Evolutionary conservation across 2,329 filamentous ascomycete species (phyloP).

Genomic region (Botrytis pseudocinerea): DNA sequence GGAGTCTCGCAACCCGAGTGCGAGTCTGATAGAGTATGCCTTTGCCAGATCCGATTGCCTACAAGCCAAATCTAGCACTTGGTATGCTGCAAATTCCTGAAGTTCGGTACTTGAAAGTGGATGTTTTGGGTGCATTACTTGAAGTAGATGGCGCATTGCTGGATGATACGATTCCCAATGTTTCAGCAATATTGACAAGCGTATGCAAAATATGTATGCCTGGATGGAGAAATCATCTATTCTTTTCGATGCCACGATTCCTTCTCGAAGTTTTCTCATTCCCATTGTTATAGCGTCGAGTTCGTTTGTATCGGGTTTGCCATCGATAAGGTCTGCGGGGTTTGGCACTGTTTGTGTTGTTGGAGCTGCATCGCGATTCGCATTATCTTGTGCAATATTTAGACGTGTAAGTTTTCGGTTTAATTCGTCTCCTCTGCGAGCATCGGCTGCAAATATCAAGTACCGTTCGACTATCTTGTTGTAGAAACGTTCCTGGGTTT

Average conservation of each 20-base stretch:
- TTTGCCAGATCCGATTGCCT: slow-evolving; percentile 72
- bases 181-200: slow-evolving; percentile 75
- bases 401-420: slow-evolving; percentile 70
- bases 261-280: slow-evolving; percentile 89
- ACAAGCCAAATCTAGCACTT: slow-evolving; percentile 86
- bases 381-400: slow-evolving; percentile 34
- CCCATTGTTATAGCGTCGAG: slow-evolving; percentile 65
- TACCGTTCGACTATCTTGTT: slow-evolving; percentile 85
- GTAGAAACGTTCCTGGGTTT: slow-evolving; percentile 83
- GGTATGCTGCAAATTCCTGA: slow-evolving; percentile 76
- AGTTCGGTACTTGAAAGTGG: slow-evolving; percentile 72
- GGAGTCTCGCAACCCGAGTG: slow-evolving; percentile 63
- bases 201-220: slow-evolving; percentile 88
- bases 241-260: slow-evolving; percentile 75
- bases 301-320: slow-evolving; percentile 24
- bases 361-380: slow-evolving; percentile 33
- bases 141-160: slow-evolving; percentile 76
- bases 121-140: slow-evolving; percentile 65
- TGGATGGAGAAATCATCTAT: slow-evolving; percentile 81
- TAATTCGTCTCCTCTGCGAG: slow-evolving; percentile 69
- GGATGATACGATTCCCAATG: slow-evolving; percentile 90
- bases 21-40: slow-evolving; percentile 66
- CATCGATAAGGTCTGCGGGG: slow-evolving; percentile 21
- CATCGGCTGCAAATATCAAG: slow-evolving; percentile 81
- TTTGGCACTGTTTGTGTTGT: slow-evolving; percentile 26